Conservation (phyloP, 108 stramenopile species). For the Stephanodiscus minutulus region DNA sequence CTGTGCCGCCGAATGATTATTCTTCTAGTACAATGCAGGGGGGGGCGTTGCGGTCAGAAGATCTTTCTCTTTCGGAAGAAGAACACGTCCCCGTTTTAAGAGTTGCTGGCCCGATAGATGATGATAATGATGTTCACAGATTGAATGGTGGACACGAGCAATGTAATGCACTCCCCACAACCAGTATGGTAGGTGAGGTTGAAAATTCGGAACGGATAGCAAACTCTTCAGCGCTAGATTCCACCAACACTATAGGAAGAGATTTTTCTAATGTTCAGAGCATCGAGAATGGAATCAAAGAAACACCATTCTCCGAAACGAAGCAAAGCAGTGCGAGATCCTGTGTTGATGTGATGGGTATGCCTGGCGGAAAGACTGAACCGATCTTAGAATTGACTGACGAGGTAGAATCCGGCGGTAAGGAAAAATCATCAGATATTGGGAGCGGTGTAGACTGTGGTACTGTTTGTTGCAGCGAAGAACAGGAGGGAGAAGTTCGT, state of each 20-base stretch:
- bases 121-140: not conserved
- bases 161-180: not conserved
- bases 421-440: not conserved
- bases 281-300: too few relatives aligned
- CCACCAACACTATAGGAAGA: too few relatives aligned
- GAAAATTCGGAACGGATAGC: not conserved
- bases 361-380: not conserved
- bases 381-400: too few relatives aligned
- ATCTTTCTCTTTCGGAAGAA: not conserved
- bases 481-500: not conserved
- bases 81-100: too few relatives aligned
- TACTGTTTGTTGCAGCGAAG: not conserved
- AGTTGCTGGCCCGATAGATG: not conserved
- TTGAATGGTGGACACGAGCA: not conserved
- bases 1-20: not conserved
- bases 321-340: not conserved
- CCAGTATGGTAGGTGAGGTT: not conserved
- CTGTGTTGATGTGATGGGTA: not conserved
- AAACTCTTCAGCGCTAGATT: not conserved
- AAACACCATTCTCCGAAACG: not conserved
- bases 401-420: not conserved
- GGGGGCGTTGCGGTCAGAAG: not conserved
- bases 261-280: too few relatives aligned
- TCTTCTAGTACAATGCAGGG: not conserved
- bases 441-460: not conserved